Evolutionary conservation across 345 rosid species (phyloP), one percentile per base, ranked within the genome.

Genomic region (Eucalyptus grandis): DNA sequence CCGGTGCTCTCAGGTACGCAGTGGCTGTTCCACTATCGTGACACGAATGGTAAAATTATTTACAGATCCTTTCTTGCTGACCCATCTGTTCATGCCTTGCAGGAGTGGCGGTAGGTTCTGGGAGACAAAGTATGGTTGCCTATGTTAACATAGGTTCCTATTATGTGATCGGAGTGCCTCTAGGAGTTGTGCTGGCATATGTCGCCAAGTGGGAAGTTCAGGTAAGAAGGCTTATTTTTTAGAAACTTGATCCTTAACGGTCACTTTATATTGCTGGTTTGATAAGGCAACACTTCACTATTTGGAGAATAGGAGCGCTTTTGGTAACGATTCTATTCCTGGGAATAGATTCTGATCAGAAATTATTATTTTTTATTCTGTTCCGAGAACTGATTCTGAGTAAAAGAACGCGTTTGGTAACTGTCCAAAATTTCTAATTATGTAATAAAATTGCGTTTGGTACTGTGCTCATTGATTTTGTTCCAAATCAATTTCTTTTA

Each of bases 91-190:
- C 47, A 77, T 77, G 16, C 85, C 47, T 77, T 89, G 47, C 90
- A 92, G 93, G 93, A 7, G 91, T 88, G 31, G 91, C 92, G 2
- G 47, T 92, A 21, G 94, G 92, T 82, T 90, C 94, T 22, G 94
- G 93, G 26, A 27, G 81, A 27, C 94, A 92, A 86, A 49, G 87
- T 22, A 49, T 50, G 44, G 94, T 91, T 88, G 94, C 94, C 8
- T 88, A 51, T 88, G 90, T 92, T 34, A 92, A 92, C 88, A 80
- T 92, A 26, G 88, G 89, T n/a, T 88, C 89, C 88, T 92, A 92
- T 86, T 92, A 92, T 27, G 50, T 88, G 47, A 13, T 92, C 34
- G 94, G 94, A 56, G 58, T 92, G 86, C 94, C 94, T 11, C 27
- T 83, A 3, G 94, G 96, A 90, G 88, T 89, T 51, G 46, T 92